Conservation (phyloP, 1,284 basidiomycete genomes). For the Marasmius fiardii region DNA sequence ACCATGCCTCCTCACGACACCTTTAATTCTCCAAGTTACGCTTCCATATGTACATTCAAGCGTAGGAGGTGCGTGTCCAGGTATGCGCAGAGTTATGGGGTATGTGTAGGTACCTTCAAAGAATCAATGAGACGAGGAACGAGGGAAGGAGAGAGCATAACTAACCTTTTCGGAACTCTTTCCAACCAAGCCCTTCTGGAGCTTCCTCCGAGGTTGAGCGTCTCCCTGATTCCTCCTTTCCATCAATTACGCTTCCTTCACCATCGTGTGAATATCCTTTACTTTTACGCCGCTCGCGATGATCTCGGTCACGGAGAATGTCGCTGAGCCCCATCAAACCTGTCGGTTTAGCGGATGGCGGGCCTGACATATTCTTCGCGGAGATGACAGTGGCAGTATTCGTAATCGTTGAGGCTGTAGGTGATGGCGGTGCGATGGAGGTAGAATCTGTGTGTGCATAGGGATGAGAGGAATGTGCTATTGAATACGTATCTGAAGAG, state of each 20-base stretch:
- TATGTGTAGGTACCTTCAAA: constrained; percentile 86
- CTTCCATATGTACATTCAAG: constrained; percentile 75
- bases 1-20: constrained; percentile 45
- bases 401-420: not conserved
- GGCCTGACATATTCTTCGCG: too few relatives aligned
- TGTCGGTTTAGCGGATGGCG: too few relatives aligned
- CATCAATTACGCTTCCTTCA: constrained; percentile 16
- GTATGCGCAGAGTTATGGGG: constrained; percentile 89
- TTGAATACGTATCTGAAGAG: not conserved
- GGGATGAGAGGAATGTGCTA: not conserved
- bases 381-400: not conserved
- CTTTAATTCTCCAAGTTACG: not conserved
- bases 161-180: constrained; percentile 85
- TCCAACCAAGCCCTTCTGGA: constrained; percentile 67
- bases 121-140: constrained; percentile 1
- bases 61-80: constrained; percentile 78
- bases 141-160: constrained; percentile 16
- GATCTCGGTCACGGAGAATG: too few relatives aligned
- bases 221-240: constrained; percentile 22
- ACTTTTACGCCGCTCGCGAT: too few relatives aligned
- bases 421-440: not conserved
- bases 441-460: not conserved
- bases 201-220: constrained; percentile 36
- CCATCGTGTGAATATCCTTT: too few relatives aligned
- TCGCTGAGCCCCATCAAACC: too few relatives aligned